Percentiles rank a stretch among this genome's conserved stretches.
These are phyloP conservation scores for Starmerella stigmatis DNA, from an alignment of 805 yeast species.

Conservation along the genomic window DNA sequence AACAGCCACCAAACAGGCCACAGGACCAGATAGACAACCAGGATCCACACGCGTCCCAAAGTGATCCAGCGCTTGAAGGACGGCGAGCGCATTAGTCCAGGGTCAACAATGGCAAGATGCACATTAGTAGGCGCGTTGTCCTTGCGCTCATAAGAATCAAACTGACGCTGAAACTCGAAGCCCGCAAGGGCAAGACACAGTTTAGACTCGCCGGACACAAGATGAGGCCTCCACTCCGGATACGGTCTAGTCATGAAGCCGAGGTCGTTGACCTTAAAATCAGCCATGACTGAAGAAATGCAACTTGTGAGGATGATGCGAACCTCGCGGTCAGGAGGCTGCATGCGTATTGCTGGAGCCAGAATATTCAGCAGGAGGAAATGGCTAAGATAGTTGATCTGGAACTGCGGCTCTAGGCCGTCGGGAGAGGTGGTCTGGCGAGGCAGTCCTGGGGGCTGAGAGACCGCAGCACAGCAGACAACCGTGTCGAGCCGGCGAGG, in stretches of 20 bases:
- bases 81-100: slow-evolving; percentile 85
- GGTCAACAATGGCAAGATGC: slow-evolving; percentile 67
- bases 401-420: slow-evolving; percentile 80
- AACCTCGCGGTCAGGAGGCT: slow-evolving; percentile 92
- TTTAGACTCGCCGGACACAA: slow-evolving; percentile 72
- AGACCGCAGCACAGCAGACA: slow-evolving; percentile 76
- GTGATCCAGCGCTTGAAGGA: slow-evolving; percentile 77
- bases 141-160: slow-evolving; percentile 49
- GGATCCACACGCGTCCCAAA: slow-evolving; percentile 40
- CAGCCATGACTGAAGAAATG: slow-evolving; percentile 63
- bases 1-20: slow-evolving; percentile 80
- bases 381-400: slow-evolving; percentile 70
- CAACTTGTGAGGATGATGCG: slow-evolving; percentile 73
- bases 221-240: slow-evolving; percentile 56
- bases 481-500: slow-evolving; percentile 88
- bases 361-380: slow-evolving; percentile 69
- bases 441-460: slow-evolving; percentile 56
- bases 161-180: slow-evolving; percentile 61
- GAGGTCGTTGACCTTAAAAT: slow-evolving; percentile 50
- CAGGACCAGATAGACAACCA: slow-evolving; percentile 52
- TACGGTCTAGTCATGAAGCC: slow-evolving; percentile 46
- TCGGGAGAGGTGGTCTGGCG: slow-evolving; percentile 55
- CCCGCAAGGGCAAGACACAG: slow-evolving; percentile 64
- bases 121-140: slow-evolving; percentile 61
- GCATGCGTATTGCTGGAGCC: slow-evolving; percentile 75